Base-by-base conservation (phyloP, 257 asterid species). In the Nicotiana obtusifolia region DNA sequence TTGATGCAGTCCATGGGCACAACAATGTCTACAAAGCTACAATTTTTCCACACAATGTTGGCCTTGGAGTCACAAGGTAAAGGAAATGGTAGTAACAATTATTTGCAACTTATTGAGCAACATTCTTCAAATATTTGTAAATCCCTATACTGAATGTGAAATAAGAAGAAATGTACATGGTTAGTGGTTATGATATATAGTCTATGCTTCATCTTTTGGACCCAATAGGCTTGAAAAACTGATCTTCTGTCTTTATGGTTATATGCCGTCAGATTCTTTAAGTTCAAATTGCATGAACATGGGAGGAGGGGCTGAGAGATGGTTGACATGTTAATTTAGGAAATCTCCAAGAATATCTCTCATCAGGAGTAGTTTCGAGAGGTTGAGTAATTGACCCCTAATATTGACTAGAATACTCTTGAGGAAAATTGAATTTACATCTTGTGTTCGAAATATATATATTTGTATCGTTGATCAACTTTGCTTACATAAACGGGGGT, bases 21-120 rank as follows among this genome's bases (percentile, higher is more conserved):
- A 82, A 31, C 54, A 82, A 82, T 76, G 85, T 77, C 20, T 82
- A 82, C 37, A 77, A 77, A 37, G 85, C 85, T 14, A 82, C 85
- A 54, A 77, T 82, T 31, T 82, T 82, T 26, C 85, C 85, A n/a
- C 85, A 82, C 79, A 82, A 82, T 64, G 78, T 82, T 77, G 85
- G 85, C n/a, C 85, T 82, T 77, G 85, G 85, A 61, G 85, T 64
- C 53, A 77, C 85, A 9, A 77, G 85, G 85, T 78, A 76, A 75
- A 4, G 24, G 26, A 44, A 26, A 75, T 15, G 0, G 4, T 14
- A 0, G 44, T 15, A 24, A 28, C 44, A 15, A 13, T 5, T 7
- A 24, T 47, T 73, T 11, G 26, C 26, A 5, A 52, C 57, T 13
- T 14, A 3, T 73, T 73, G 35, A 24, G 62, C 62, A 3, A 17